Evolutionary conservation across 2,329 filamentous ascomycete species (phyloP).

Genomic region (Thermothelomyces thermophilus): DNA sequence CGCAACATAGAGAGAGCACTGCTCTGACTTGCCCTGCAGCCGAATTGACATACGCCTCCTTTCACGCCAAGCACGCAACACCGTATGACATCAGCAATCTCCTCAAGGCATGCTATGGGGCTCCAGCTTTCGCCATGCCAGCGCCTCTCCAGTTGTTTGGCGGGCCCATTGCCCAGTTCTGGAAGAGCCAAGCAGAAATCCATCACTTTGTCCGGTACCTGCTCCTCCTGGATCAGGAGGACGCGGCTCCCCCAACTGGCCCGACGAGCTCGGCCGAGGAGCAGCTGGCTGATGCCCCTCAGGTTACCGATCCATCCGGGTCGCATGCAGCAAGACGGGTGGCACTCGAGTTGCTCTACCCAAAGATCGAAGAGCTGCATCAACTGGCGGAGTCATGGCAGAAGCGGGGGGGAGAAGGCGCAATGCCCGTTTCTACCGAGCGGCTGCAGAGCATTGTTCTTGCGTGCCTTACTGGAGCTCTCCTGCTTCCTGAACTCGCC

Average conservation of each 20-base stretch:
- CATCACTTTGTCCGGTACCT: conserved; percentile 47
- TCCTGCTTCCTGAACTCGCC: conserved; percentile 43
- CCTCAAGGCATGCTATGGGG: conserved; percentile 62
- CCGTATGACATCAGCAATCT: conserved; percentile 62
- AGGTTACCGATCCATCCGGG: conserved; percentile 31
- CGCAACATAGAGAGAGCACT: neutral
- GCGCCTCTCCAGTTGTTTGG: conserved; percentile 36
- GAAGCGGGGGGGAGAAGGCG: conserved; percentile 36
- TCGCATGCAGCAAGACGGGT: conserved; percentile 43
- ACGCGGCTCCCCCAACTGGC: neutral
- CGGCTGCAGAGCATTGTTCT: conserved; percentile 47
- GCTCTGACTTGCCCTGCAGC: conserved; percentile 34
- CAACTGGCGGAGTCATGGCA: conserved; percentile 44
- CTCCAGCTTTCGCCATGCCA: conserved; percentile 29
- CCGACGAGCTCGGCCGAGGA: conserved; percentile 1
- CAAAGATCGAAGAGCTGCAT: conserved; percentile 45
- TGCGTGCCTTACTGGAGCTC: conserved; percentile 39
- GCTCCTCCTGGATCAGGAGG: conserved; percentile 42
- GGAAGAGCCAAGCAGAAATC: conserved; percentile 39
- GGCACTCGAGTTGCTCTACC: conserved; percentile 46
- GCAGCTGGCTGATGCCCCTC: conserved; percentile 15
- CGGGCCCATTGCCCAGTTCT: conserved; percentile 42
- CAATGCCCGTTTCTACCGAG: conserved; percentile 45
- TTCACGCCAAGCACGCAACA: conserved; percentile 56
- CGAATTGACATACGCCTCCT: conserved; percentile 61